Base-by-base conservation (phyloP, 2,329 filamentous ascomycete genomes). In the Fusarium sp. region DNA sequence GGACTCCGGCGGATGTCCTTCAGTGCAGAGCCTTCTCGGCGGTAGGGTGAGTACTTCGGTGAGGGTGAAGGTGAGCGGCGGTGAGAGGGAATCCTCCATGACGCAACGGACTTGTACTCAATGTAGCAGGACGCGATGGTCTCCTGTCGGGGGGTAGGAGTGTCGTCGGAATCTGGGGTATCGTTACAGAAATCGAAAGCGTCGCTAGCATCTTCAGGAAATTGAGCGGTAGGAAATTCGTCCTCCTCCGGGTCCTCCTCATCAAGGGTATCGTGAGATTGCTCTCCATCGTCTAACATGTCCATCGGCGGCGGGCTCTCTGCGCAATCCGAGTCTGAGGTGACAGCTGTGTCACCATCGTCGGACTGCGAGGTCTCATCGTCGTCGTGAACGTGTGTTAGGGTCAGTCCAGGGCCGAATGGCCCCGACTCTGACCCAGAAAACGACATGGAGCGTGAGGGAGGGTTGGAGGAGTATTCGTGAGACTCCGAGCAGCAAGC, bases 371-470 rank as follows among this genome's bases (percentile, higher is more conserved):
- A 88, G 41, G 82, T 81, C 65, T 86, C 85, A 65, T 85, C 84
- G 41, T 85, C 84, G 66, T 84, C 82, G 43, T 83, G 78, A 56
- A 79, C 67, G 20, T 79, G 71, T 56, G 75, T 66, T 76, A 82
- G 78, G 27, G 74, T 67, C 45, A 82, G 75, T 43, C 79, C 81
- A 24, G 83, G 68, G 31, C 78, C 72, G 65, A 86, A 83, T 22
- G 76, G 79, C 29, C 84, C 86, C 3, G 84, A 83, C 71, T 88
- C 88, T 0, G 85, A 87, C 60, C 86, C 87, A 1, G 87, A 89
- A 74, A 88, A 88, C 3, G 88, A 90, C 64, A 87, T 81, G 16
- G 85, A 86, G 64, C 87, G 85, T 10, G 86, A 84, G 6, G 86
- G 85, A 1, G 85, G 85, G 58, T 79, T 82, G 79, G 77, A 84